These are phyloP conservation scores for Dactylorhiza incarnata DNA, from an alignment of 106 monocot species.

Conservation along the genomic window DNA sequence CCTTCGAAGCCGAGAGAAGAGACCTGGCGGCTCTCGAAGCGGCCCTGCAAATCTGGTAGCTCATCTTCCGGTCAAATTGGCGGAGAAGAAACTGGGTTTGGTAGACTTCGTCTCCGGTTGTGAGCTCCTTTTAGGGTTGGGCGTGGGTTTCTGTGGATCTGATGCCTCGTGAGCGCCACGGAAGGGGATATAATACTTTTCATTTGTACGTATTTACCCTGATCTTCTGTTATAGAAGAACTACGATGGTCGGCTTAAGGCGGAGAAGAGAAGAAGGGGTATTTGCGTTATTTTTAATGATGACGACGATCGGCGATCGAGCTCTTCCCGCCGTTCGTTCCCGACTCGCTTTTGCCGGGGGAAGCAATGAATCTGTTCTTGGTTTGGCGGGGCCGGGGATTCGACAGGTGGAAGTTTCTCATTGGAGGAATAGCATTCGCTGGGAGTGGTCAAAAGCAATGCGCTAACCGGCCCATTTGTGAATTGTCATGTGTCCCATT, in stretches of 20 bases:
- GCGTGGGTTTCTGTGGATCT: slow-evolving; percentile 17
- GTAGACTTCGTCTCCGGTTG: background rate
- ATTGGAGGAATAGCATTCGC: too few relatives aligned
- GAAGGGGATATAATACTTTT: background rate
- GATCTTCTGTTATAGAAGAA: background rate
- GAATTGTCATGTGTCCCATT: too few relatives aligned
- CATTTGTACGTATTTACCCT: background rate
- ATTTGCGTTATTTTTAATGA: background rate
- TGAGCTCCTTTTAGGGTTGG: background rate
- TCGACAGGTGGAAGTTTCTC: background rate
- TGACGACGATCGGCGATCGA: background rate
- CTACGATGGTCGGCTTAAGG: background rate
- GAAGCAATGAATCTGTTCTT: background rate
- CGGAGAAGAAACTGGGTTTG: background rate
- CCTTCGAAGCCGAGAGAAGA: slow-evolving; percentile 34
- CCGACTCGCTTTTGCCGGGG: background rate
- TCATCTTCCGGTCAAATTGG: slow-evolving; percentile 23
- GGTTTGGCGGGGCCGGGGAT: background rate
- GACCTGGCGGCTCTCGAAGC: slow-evolving; percentile 39
- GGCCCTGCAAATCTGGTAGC: slow-evolving; percentile 36
- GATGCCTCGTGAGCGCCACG: slow-evolving; percentile 1
- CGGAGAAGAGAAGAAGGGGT: background rate
- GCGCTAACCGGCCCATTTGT: too few relatives aligned
- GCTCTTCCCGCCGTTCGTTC: background rate
- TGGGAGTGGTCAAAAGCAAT: too few relatives aligned